Base-by-base conservation (phyloP, 345 rosid species). In the Murraya koenigii region DNA sequence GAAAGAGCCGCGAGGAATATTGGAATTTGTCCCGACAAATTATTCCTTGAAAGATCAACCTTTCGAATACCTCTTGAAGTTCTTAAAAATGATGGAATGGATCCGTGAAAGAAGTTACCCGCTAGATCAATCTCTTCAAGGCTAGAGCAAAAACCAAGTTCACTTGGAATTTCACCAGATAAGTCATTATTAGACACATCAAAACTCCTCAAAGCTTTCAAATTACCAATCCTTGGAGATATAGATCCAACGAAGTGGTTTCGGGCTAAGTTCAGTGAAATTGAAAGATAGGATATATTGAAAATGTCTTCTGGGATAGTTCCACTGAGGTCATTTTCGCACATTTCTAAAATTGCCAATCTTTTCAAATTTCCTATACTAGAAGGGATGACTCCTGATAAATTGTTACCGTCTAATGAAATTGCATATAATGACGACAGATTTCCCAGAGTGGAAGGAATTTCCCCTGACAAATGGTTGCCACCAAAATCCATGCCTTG, bases 301-400 rank as follows among this genome's bases (percentile, higher is more conserved):
- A 72, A 56, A 36, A 58, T 15, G 23, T 72, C 72, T 22, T 44
- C 33, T 9, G 89, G 85, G 26, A 83, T 69, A 25, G 33, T 22
- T 8, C 87, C 87, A 7, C n/a, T 68, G n/a, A 84, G 73, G n/a
- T 76, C n/a, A 72, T 84, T 86, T 14, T 61, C 35, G 22, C 23
- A 72, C 47, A 87, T 75, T 32, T 78, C 25, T 0, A 82, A 13
- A 3, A 5, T 5, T 44, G 13, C 2, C 59, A 84, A 38, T 1
- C 7, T 32, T 58, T 58, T 56, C 44, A 77, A 68, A n/a, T 68
- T 59, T 13, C 85, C 81, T 1, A 83, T 30, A 52, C 74, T 78
- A 1, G 59, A 32, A 69, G 87, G 85, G 8, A 87, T 76, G 1
- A 4, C 56, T 25, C 87, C 84, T 30, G 72, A 58, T 0, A 83